These are phyloP conservation scores for Elsinoe perseae DNA, from an alignment of 2,329 filamentous ascomycete species.

Conservation along the genomic window DNA sequence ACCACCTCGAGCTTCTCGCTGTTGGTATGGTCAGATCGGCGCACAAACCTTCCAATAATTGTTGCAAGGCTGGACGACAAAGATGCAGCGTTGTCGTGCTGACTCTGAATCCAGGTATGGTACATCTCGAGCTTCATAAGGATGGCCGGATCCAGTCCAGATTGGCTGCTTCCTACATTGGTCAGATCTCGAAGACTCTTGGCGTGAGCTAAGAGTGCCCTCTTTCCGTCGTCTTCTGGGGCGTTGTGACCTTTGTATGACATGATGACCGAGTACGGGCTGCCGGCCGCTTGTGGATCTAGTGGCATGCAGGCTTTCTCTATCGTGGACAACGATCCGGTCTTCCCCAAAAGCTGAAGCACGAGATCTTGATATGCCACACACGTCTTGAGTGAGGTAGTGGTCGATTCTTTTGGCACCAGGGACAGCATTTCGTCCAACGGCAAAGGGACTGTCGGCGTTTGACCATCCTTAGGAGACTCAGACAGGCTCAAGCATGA, in stretches of 20 bases:
- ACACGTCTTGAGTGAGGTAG: not conserved
- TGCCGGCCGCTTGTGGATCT: not conserved
- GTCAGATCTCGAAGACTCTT: not conserved
- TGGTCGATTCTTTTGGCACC: not conserved
- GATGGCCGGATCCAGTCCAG: not conserved
- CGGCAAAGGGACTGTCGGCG: not conserved
- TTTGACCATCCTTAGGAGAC: slow-evolving; percentile 43
- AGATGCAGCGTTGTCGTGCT: not conserved
- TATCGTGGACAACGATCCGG: not conserved
- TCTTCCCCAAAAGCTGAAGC: not conserved
- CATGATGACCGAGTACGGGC: not conserved
- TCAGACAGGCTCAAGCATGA: slow-evolving; percentile 41
- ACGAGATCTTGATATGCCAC: not conserved
- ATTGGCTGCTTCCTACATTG: not conserved
- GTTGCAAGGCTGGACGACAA: not conserved
- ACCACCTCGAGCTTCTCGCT: not conserved
- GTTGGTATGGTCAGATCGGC: not conserved
- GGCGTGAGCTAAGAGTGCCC: not conserved
- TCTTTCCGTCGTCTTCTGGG: not conserved
- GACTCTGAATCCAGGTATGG: not conserved
- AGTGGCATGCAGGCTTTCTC: not conserved
- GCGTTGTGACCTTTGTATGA: not conserved
- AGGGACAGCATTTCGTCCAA: slow-evolving; percentile 3
- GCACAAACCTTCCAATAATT: not conserved
- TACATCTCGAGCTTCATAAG: not conserved